Conservation (phyloP, 495 filamentous ascomycete genomes). For the Penicillium tannophilum region DNA sequence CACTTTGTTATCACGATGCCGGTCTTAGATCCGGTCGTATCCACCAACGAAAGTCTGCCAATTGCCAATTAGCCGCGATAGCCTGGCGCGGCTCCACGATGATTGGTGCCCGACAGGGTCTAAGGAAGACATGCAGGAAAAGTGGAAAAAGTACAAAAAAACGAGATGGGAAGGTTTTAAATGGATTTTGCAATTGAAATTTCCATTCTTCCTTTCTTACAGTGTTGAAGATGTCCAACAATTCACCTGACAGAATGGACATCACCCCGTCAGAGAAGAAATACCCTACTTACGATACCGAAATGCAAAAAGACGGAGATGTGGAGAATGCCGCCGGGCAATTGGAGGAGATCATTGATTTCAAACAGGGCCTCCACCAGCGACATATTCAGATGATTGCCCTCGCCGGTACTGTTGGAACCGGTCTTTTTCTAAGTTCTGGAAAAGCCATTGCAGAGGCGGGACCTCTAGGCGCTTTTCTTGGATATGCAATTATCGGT, state of each 20-base stretch:
- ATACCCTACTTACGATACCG: constrained; percentile 3
- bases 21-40: constrained; percentile 3
- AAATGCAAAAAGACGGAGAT: constrained; percentile 13
- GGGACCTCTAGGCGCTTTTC: constrained; percentile 57
- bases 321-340: constrained; percentile 15
- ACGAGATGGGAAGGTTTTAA: not conserved
- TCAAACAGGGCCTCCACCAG: constrained; percentile 31
- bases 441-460: constrained; percentile 58
- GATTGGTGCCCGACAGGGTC: constrained; percentile 10
- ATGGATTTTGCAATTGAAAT: not conserved
- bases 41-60: constrained; percentile 1
- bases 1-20: not conserved
- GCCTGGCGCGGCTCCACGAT: not conserved
- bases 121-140: constrained; percentile 6
- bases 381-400: constrained; percentile 50
- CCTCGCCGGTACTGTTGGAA: constrained; percentile 45
- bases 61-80: constrained; percentile 9
- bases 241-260: not conserved
- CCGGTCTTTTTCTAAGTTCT: constrained; percentile 44
- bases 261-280: constrained; percentile 1
- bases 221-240: constrained; percentile 3
- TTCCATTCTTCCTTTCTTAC: not conserved
- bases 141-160: constrained; percentile 2
- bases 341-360: constrained; percentile 13
- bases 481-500: constrained; percentile 31